These are phyloP conservation scores for Annulohypoxylon truncatum DNA, from an alignment of 2,329 filamentous ascomycete genomes.

Conservation along the genomic window DNA sequence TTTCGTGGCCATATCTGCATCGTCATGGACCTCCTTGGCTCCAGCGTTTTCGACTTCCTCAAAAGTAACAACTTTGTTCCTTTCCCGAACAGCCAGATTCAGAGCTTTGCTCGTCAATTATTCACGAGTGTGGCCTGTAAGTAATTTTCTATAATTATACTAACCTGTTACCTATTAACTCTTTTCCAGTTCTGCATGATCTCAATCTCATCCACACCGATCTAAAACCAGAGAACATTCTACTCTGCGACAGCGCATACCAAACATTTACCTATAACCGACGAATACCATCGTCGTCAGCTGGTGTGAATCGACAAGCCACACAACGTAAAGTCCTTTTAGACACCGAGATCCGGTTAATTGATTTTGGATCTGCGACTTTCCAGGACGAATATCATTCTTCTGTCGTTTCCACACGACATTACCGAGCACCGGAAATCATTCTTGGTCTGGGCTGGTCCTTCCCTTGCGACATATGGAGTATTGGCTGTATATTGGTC, in stretches of 20 bases:
- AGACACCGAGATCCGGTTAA: constrained; percentile 76
- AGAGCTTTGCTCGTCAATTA: constrained; percentile 93
- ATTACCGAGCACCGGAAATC: constrained; percentile 77
- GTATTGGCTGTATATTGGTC: constrained; percentile 77
- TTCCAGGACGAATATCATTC: constrained; percentile 81
- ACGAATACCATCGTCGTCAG: constrained; percentile 75
- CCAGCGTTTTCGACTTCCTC: constrained; percentile 98
- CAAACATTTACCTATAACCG: constrained; percentile 79
- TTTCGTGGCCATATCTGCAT: constrained; percentile 96
- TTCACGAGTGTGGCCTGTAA: constrained; percentile 98
- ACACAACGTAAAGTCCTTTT: constrained; percentile 73
- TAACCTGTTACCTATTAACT: constrained; percentile 41
- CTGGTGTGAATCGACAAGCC: constrained; percentile 68
- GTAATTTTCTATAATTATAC: constrained; percentile 52
- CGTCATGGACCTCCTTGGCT: constrained; percentile 81
- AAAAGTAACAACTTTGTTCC: constrained; percentile 96
- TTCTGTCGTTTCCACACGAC: constrained; percentile 75
- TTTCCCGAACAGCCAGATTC: constrained; percentile 98
- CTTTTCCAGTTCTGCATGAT: constrained; percentile 83
- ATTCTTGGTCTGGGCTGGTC: constrained; percentile 78
- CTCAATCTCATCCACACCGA: constrained; percentile 96
- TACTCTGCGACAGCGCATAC: constrained; percentile 72
- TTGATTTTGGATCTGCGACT: constrained; percentile 78
- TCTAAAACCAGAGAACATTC: constrained; percentile 77
- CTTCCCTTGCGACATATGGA: constrained; percentile 79